A percentile compares a stretch with the other conserved stretches of the same genome.
These are phyloP conservation scores for Eleusine indica DNA, from an alignment of 176 grass and related monocot species.

Conservation along the genomic window DNA sequence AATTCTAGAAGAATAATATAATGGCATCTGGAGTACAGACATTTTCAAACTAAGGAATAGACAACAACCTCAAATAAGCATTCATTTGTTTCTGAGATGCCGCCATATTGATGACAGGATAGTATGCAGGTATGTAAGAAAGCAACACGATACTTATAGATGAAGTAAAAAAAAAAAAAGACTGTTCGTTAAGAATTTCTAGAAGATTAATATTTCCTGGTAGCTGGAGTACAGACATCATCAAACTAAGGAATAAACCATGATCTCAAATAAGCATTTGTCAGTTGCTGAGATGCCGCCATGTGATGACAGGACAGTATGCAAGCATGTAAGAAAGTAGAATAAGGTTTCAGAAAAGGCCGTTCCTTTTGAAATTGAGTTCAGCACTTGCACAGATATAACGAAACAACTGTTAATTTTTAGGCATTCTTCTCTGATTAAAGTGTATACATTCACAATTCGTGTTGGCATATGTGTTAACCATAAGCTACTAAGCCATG, in stretches of 20 bases:
- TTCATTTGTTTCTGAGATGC: not conserved
- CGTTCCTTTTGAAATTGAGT: not conserved
- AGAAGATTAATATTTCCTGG: not conserved
- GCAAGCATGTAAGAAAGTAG: conserved; percentile 10
- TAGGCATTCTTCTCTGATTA: too few relatives aligned
- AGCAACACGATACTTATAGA: not conserved
- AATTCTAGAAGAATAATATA: not conserved
- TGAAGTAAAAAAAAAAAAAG: not conserved
- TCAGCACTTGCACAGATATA: not conserved
- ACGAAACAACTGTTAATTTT: too few relatives aligned
- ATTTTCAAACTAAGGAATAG: not conserved
- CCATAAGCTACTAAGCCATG: not conserved
- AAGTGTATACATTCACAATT: not conserved
- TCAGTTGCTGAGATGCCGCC: not conserved
- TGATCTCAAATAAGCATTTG: not conserved
- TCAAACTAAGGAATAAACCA: conserved; percentile 5
- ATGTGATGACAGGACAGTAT: not conserved
- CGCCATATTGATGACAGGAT: not conserved
- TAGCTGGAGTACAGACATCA: not conserved
- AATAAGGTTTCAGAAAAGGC: not conserved
- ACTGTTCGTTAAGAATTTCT: not conserved
- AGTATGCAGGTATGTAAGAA: not conserved
- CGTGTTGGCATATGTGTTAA: not conserved
- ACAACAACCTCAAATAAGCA: not conserved
- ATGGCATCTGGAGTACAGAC: not conserved